A percentile compares a stretch with the other conserved stretches of the same genome.
These are phyloP conservation scores for Fraxinus sp. DNA, from an alignment of 305 asterid species.

Conservation along the genomic window DNA sequence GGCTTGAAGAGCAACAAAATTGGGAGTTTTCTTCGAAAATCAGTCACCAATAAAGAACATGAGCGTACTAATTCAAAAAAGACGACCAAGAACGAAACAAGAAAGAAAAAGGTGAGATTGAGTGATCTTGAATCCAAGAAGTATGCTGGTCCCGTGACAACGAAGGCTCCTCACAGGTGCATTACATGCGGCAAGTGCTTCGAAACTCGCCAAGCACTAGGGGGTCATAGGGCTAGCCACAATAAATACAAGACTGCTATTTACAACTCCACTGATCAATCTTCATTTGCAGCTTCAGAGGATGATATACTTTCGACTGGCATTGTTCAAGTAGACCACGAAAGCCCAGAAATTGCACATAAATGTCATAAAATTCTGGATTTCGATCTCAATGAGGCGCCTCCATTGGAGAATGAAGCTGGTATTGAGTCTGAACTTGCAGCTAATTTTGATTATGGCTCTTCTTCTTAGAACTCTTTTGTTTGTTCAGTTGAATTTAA, in stretches of 20 bases:
- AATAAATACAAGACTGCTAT: conserved; percentile 29
- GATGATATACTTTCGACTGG: background rate
- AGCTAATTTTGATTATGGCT: conserved; percentile 8
- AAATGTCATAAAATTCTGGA: conserved; percentile 24
- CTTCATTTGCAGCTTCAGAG: background rate
- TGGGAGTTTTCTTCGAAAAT: background rate
- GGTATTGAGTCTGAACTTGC: conserved; percentile 13
- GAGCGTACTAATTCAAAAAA: background rate
- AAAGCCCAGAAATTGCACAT: conserved; percentile 19
- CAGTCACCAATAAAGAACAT: background rate
- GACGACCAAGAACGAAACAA: background rate
- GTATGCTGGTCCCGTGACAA: background rate
- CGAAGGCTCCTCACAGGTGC: background rate
- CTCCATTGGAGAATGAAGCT: conserved; percentile 33
- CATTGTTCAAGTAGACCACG: background rate
- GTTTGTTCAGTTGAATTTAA: background rate
- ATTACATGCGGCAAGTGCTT: background rate
- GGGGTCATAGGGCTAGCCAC: conserved; percentile 47
- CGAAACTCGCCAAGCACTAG: background rate
- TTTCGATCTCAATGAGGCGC: conserved; percentile 62
- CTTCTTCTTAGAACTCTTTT: background rate
- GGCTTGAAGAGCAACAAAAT: background rate
- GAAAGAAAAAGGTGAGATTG: background rate
- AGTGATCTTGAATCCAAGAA: background rate
- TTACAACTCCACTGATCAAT: background rate